Conservation (phyloP, 2,329 filamentous ascomycete genomes). For the Nothophaeocryptopus gaeumannii region DNA sequence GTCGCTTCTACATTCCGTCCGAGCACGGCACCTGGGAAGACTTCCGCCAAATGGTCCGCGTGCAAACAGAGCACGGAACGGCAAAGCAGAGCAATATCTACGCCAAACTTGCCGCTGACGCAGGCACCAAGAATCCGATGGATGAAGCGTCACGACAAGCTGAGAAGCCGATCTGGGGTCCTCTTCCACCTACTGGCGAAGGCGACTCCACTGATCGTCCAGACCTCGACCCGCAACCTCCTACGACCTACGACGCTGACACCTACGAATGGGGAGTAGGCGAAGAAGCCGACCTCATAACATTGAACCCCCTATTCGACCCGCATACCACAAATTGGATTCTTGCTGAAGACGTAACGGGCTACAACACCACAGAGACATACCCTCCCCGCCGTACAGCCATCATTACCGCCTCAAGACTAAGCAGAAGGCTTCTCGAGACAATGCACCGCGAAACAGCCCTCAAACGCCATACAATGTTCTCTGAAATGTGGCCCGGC, state of each 20-base stretch:
- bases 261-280: conserved; percentile 63
- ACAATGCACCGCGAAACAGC: conserved; percentile 76
- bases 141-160: conserved; percentile 40
- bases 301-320: conserved; percentile 74
- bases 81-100: conserved; percentile 46
- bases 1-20: conserved; percentile 72
- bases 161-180: conserved; percentile 51
- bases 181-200: conserved; percentile 40
- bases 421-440: conserved; percentile 63
- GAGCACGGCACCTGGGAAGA: conserved; percentile 70
- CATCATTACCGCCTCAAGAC: conserved; percentile 68
- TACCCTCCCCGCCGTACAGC: conserved; percentile 66
- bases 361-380: conserved; percentile 55
- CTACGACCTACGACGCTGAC: conserved; percentile 54
- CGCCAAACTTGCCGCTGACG: conserved; percentile 34
- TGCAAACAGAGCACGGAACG: conserved; percentile 57
- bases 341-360: conserved; percentile 66
- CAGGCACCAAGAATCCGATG: conserved; percentile 39
- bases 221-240: conserved; percentile 53
- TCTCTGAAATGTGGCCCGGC: conserved; percentile 75
- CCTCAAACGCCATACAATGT: conserved; percentile 67
- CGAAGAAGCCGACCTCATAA: conserved; percentile 73
- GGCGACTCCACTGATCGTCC: conserved; percentile 50
- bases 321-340: conserved; percentile 70
- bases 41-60: conserved; percentile 63